phyloP scores from a whole-genome alignment of 2,329 filamentous ascomycete species.

The Xylariaceae sp. region DNA sequence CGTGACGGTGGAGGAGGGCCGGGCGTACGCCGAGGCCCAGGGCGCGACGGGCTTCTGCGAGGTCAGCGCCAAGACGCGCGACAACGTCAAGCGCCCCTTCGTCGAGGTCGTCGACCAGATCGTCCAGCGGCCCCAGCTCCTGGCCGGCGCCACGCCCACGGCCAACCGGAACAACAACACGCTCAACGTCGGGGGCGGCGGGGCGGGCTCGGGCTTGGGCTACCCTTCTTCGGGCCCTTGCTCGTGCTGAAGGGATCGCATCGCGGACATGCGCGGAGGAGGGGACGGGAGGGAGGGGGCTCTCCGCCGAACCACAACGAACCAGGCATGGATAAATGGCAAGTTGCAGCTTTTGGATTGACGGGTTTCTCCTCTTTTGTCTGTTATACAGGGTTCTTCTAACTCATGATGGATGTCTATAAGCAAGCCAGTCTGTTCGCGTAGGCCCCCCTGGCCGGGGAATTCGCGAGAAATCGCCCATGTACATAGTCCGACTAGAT shows the following conservation, averaged over 20 bases:
- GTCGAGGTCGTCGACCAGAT: constrained; percentile 44
- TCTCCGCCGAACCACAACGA: too few species aligned
- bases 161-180: constrained; percentile 17
- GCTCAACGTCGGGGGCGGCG: constrained; percentile 21
- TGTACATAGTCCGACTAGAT: constrained; percentile 16
- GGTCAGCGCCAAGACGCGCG: constrained; percentile 44
- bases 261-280: too few species aligned
- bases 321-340: too few species aligned
- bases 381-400: too few species aligned
- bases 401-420: constrained; percentile 8
- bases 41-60: constrained; percentile 43
- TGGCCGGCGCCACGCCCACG: constrained; percentile 22
- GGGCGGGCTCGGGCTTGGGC: constrained; percentile 9
- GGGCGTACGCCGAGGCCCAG: constrained; percentile 36
- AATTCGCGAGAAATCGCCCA: too few species aligned
- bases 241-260: too few species aligned
- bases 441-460: too few species aligned
- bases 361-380: too few species aligned
- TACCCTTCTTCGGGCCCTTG: constrained; percentile 21
- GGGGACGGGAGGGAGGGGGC: too few species aligned
- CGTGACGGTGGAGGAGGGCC: constrained; percentile 40
- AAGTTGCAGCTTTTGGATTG: too few species aligned
- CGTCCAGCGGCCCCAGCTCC: constrained; percentile 35
- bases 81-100: constrained; percentile 44
- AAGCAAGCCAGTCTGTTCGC: too few species aligned